Base-by-base conservation (phyloP, 345 rosid species). In the Melaleuca alternifolia region DNA sequence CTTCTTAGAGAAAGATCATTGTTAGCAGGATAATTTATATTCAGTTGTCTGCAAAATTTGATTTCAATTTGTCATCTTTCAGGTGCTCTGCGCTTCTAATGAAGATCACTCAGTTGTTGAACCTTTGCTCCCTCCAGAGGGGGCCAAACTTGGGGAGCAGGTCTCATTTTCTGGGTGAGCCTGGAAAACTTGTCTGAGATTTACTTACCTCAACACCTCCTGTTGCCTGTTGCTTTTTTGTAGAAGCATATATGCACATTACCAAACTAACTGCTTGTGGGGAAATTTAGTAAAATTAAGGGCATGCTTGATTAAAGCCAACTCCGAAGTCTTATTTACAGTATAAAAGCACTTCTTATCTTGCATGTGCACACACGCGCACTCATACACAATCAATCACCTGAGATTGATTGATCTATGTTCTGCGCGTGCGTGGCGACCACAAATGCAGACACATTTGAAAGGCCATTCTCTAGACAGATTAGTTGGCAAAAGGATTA, bases 11-110 rank as follows among this genome's bases (percentile, higher is more conserved):
- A 54, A 54, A 54, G 57, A 54, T 54, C 57, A 54, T 21, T 24
- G 57, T 20, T 54, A 21, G 57, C 11, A 5, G 57, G 21, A 54
- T 21, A 54, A 11, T 54, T 54, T 54, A 41, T 21, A 54, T 54
- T 24, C 48, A 71, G 18, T 71, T 71, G 23, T 71, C 48, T 24
- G 9, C 81, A 71, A 71, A 37, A 71, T 37, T 20, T 71, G 26
- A 71, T 37, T 65, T 18, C 81, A 71, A 71, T 71, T 71, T 71
- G 26, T 71, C 81, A 83, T 46, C 84, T 87, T 53, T 83, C 93
- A 97, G 99, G 98, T 97, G 62, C 96, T 95, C 15, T 97, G 98
- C 90, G 98, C 99, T 90, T 96, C 99, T 53, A 95, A 77, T 81
- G 97, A 94, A 90, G 99, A 96, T 87, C 99, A 96, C 90, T 89